Percentiles rank a stretch among this genome's conserved stretches.
phyloP scores from a whole-genome alignment of 768 basidiomycete genomes.

The Mrakia frigida region DNA sequence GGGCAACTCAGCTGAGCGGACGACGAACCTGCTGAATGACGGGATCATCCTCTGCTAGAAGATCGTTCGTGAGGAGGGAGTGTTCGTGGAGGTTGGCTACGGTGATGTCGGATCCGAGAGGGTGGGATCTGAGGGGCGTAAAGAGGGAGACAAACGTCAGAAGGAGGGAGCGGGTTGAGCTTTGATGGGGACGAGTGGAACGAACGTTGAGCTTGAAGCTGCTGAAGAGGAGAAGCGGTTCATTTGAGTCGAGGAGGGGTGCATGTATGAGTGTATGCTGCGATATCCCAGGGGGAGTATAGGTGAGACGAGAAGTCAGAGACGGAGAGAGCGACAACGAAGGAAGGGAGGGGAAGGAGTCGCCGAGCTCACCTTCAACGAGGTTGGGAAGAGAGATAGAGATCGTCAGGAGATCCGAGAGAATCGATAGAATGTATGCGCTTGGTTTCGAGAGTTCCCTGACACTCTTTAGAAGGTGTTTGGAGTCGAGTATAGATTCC shows the following conservation, averaged over 20 bases:
- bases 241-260: neutral
- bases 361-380: neutral
- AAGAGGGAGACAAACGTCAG: neutral
- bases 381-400: no score
- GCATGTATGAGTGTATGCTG: no score
- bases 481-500: no score
- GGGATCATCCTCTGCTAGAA: slow-evolving; percentile 15
- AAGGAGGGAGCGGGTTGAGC: neutral
- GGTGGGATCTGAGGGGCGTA: neutral
- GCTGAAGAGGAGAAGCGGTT: neutral
- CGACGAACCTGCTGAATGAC: slow-evolving; percentile 1
- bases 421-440: neutral
- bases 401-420: neutral
- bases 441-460: no score
- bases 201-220: neutral
- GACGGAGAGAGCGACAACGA: neutral
- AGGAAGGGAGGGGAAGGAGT: neutral
- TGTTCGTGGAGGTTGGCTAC: slow-evolving; percentile 9
- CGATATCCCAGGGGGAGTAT: no score
- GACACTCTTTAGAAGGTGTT: no score
- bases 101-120: slow-evolving; percentile 1
- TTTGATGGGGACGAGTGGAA: neutral
- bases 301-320: neutral
- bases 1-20: neutral
- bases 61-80: slow-evolving; percentile 7